These are phyloP conservation scores for Chlamydomonas schloesseri DNA, from an alignment of 139 green algal species.

Conservation along the genomic window DNA sequence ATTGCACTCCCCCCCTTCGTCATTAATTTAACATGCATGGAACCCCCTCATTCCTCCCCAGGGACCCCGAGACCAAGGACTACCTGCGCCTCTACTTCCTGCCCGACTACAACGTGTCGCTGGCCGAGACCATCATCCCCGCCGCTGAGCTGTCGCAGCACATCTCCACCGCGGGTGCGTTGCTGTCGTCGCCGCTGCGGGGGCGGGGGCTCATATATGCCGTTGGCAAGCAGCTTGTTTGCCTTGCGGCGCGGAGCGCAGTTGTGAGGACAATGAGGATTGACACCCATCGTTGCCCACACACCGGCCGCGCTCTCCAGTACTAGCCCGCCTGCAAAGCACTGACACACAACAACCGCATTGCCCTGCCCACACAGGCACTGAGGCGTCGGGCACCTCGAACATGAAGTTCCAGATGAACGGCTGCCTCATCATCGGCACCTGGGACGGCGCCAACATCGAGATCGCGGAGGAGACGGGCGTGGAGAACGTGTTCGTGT, in stretches of 20 bases:
- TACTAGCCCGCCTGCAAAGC: too few species aligned
- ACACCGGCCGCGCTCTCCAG: too few species aligned
- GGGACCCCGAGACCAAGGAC: slow-evolving; percentile 81
- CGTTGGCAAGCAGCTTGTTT: too few species aligned
- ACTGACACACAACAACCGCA: too few species aligned
- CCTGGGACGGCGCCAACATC: slow-evolving; percentile 96
- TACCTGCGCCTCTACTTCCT: slow-evolving; percentile 89
- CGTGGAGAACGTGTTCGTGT: slow-evolving; percentile 87
- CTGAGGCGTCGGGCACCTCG: slow-evolving; percentile 94
- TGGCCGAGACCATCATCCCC: slow-evolving; percentile 95
- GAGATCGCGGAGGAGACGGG: slow-evolving; percentile 95
- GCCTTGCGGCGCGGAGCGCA: too few species aligned
- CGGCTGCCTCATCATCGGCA: slow-evolving; percentile 78
- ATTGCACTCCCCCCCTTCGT: too few species aligned
- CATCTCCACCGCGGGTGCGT: slow-evolving; percentile 63
- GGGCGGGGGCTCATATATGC: not conserved
- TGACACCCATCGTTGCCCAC: too few species aligned
- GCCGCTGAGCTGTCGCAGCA: slow-evolving; percentile 94
- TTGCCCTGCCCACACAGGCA: slow-evolving; percentile 68
- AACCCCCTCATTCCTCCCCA: too few species aligned
- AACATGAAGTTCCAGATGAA: slow-evolving; percentile 99
- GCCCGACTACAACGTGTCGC: slow-evolving; percentile 98
- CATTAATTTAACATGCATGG: too few species aligned
- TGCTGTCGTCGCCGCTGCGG: too few species aligned
- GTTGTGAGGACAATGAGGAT: too few species aligned